Evolutionary conservation across 2,329 filamentous ascomycete species (phyloP), one percentile per base, ranked within the genome.

Genomic region (Fusarium sp.): DNA sequence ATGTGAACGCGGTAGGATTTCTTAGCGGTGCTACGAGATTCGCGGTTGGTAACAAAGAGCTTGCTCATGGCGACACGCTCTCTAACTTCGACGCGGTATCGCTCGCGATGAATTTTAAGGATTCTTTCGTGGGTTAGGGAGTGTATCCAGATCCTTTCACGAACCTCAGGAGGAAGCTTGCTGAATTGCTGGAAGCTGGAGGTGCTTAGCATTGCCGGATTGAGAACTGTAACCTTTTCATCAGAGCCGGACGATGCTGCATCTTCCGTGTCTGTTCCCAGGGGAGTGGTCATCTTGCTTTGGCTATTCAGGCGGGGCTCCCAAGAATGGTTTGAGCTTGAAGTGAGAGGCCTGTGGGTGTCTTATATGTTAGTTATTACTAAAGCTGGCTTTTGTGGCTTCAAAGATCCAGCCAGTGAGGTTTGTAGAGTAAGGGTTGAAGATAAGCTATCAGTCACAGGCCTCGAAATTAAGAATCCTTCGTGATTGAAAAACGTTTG

Each of bases 401-500:
- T 19, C 49, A 15, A 25, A 25, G 18, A 6, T 6, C 12, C n/a
- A 25, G n/a, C 6, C n/a, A 3, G 10, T 18, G 33, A 35, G n/a
- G n/a, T 35, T 35, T 25, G 18, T 3, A 11, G 2, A 15, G 9
- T 21, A n/a, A 25, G 32, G 9, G 9, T 12, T 6, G 4, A 5
- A 52, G 6, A 23, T 25, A 23, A 19, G 4, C 30, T 19, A 19
- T 6, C 8, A 32, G 12, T n/a, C 11, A 23, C 5, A 7, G 32
- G 30, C 3, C 30, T 25, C 30, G 9, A 35, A 35, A 9, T 50
- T 5, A 11, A 18, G 18, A 25, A 15, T 10, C 9, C 16, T 19
- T 23, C 2, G 9, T 35, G n/a, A 15, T 15, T 8, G n/a, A 3
- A 19, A 25, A 2, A 1, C 4, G 8, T 33, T 23, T 10, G 6